Conservation (phyloP, 192 early-diverging fungal genomes). For the Allomyces macrogynus region DNA sequence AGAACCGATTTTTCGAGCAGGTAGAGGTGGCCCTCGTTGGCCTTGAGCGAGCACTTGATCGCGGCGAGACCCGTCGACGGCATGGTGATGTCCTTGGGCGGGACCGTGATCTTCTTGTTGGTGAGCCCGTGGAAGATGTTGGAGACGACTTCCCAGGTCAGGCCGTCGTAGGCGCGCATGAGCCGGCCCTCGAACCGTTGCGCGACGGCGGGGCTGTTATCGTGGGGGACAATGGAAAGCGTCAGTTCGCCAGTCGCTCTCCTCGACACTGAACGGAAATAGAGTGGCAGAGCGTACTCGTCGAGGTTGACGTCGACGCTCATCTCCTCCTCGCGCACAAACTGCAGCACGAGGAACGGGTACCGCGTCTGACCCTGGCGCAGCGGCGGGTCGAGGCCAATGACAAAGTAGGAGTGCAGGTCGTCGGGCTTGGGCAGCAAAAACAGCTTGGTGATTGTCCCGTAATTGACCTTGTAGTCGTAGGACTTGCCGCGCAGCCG, state of each 20-base stretch:
- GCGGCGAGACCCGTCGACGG: conserved; percentile 18
- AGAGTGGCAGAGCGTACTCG: conserved; percentile 17
- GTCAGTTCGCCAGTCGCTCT: too few species aligned
- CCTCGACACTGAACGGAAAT: too few species aligned
- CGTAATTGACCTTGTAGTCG: conserved; percentile 91
- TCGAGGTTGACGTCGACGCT: conserved; percentile 66
- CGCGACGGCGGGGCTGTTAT: too few species aligned
- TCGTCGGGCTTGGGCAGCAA: conserved; percentile 85
- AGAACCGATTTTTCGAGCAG: conserved; percentile 85
- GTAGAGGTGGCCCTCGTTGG: conserved; percentile 85
- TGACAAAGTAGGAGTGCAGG: conserved; percentile 74
- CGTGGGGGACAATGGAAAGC: too few species aligned
- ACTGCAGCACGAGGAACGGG: conserved; percentile 89
- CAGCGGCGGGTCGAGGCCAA: conserved; percentile 87
- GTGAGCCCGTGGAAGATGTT: conserved; percentile 69
- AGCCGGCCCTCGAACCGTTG: conserved; percentile 45
- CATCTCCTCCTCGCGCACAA: conserved; percentile 76
- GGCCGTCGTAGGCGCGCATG: conserved; percentile 65
- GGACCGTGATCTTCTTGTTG: conserved; percentile 14
- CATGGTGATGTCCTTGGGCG: too few species aligned
- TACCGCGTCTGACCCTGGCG: conserved; percentile 93
- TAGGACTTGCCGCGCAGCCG: conserved; percentile 92
- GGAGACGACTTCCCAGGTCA: conserved; percentile 64
- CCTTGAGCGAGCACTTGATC: conserved; percentile 89
- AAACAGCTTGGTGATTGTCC: conserved; percentile 61